phyloP scores from a whole-genome alignment of 805 yeast species.

The Zygosaccharomyces siamensis region DNA sequence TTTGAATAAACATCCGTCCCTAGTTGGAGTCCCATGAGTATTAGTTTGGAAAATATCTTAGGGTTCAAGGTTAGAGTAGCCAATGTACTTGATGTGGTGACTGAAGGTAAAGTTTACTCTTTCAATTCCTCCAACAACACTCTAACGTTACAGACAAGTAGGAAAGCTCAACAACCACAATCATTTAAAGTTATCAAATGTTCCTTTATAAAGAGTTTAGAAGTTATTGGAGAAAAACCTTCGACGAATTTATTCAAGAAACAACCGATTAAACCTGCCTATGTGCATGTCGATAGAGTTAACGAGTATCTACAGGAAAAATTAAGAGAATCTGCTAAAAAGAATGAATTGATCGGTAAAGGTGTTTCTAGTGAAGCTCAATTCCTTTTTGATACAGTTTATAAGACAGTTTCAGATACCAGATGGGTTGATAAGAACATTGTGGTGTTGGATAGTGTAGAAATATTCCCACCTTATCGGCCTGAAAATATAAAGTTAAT shows the following conservation, averaged over 20 bases:
- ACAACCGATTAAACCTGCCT: constrained; percentile 34
- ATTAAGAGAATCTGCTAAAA: constrained; percentile 24
- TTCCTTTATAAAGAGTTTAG: constrained; percentile 51
- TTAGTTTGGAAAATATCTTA: constrained; percentile 27
- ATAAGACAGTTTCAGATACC: constrained; percentile 42
- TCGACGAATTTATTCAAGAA: constrained; percentile 27
- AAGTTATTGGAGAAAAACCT: constrained; percentile 40
- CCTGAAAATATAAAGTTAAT: constrained; percentile 25
- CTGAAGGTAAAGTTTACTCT: constrained; percentile 61
- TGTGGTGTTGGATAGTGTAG: constrained; percentile 44
- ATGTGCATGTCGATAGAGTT: constrained; percentile 31
- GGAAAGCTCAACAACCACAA: constrained; percentile 22
- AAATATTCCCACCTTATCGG: constrained; percentile 42
- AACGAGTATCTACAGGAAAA: constrained; percentile 24
- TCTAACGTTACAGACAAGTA: constrained; percentile 31
- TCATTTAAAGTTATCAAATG: constrained; percentile 51
- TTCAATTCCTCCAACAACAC: constrained; percentile 45
- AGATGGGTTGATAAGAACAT: constrained; percentile 43
- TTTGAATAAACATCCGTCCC: neutral
- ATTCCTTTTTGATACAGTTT: constrained; percentile 40
- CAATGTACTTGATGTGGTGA: constrained; percentile 52
- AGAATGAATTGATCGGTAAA: constrained; percentile 31
- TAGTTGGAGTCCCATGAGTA: constrained; percentile 21
- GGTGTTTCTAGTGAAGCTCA: constrained; percentile 43
- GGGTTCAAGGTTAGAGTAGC: constrained; percentile 52